phyloP scores from a whole-genome alignment of 441 rosid genomes.

The Kokia cookei region DNA sequence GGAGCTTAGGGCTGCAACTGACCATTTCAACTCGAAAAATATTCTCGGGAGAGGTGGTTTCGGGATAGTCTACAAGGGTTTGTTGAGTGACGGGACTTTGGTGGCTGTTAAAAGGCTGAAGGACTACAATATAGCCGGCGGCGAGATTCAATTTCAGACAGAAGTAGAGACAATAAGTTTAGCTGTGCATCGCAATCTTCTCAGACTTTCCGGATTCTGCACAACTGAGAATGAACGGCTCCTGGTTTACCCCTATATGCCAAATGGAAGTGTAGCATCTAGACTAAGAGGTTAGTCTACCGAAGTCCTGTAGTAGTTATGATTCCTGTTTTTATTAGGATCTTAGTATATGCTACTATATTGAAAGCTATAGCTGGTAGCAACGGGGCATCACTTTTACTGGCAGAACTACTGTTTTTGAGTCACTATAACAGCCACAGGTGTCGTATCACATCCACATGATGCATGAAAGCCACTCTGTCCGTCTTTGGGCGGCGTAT shows the following conservation, averaged over 20 bases:
- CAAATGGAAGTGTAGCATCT: slow-evolving; percentile 93
- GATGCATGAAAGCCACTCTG: not conserved
- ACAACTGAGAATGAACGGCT: slow-evolving; percentile 82
- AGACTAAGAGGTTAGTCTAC: slow-evolving; percentile 62
- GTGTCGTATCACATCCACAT: not conserved
- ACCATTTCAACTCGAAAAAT: slow-evolving; percentile 77
- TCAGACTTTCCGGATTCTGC: slow-evolving; percentile 89
- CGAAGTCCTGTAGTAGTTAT: not conserved
- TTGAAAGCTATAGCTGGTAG: not conserved
- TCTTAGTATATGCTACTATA: not conserved
- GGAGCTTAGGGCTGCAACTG: slow-evolving; percentile 87
- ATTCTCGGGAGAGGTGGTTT: slow-evolving; percentile 90
- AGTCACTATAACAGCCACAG: not conserved
- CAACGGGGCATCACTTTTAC: not conserved
- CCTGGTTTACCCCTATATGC: slow-evolving; percentile 93
- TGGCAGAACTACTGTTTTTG: not conserved
- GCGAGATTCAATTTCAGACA: slow-evolving; percentile 91
- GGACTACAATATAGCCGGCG: slow-evolving; percentile 78
- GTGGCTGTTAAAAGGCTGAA: slow-evolving; percentile 96
- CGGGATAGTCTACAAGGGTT: slow-evolving; percentile 91
- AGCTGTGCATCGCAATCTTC: slow-evolving; percentile 91
- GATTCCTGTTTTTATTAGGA: not conserved
- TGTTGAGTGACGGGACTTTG: slow-evolving; percentile 59
- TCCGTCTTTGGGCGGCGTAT: not conserved
- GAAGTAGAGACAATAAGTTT: slow-evolving; percentile 92